Evolutionary conservation across 805 yeast genomes (phyloP), one percentile per base, ranked within the genome.

Genomic region (Naumovozyma castellii): DNA sequence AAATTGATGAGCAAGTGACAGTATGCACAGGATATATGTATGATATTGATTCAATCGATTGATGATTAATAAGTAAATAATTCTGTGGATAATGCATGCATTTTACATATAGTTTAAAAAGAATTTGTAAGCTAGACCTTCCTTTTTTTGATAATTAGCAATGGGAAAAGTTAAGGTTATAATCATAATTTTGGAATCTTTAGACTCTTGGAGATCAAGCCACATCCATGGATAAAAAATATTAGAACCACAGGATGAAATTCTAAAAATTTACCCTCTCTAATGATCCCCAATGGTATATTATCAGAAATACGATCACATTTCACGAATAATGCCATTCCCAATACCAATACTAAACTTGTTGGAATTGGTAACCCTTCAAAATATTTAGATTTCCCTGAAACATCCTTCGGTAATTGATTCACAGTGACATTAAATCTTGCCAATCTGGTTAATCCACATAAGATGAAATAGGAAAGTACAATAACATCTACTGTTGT

Each of bases 341-440:
- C 53, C 1, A 65, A 69, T 18, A 88, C 94, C 59, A 88, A 71
- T 38, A 72, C 65, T 50, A 88, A 68, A 28, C 92, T 80, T 2
- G 92, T 76, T 38, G 97, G 97, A 45, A 88, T 85, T 4, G 97
- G 97, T 37, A 90, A 73, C 2, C 97, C 97, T 66, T 88, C 97
- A 61, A 88, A 88, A 65, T 80, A 88, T 57, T 81, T 78, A 34
- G 88, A 75, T 64, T 97, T 97, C 17, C 72, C 60, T 42, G 73
- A 67, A n/a, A 15, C 15, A 59, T 86, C 95, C 64, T 87, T 88
- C 33, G 97, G 96, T 42, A 90, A 74, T 43, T 84, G 81, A 35
- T 88, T 81, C 9, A 88, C 92, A 1, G 95, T 84, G 40, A 88
- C 94, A 56, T 88, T 88, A 65, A 85, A 88, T 57, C 97, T 73